A percentile compares a stretch with the other conserved stretches of the same genome.
Evolutionary conservation across 2,329 filamentous ascomycete species (phyloP).

Genomic region (Rutstroemia sp.): DNA sequence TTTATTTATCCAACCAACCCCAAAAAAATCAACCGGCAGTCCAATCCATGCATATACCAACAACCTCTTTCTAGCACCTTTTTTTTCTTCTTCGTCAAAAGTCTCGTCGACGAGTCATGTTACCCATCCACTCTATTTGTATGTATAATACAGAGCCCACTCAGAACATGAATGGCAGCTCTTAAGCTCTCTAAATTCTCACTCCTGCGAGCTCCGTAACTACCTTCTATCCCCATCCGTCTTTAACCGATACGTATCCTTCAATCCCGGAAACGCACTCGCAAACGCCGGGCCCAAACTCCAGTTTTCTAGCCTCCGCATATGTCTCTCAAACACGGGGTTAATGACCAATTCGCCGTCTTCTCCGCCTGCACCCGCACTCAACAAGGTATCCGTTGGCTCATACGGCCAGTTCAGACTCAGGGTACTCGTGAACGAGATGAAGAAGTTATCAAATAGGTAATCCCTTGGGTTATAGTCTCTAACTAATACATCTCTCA

Average conservation of each 20-base stretch:
- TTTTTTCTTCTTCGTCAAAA: no score
- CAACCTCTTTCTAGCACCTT: no score
- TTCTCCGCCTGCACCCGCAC: constrained; percentile 48
- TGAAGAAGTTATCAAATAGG: constrained; percentile 74
- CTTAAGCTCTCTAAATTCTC: no score
- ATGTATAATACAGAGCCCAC: no score
- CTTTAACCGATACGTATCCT: constrained; percentile 33
- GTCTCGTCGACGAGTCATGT: no score
- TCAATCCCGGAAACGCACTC: constrained; percentile 53
- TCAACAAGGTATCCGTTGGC: constrained; percentile 59
- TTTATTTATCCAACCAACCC: no score
- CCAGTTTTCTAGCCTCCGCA: constrained; percentile 74
- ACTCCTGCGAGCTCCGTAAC: not conserved
- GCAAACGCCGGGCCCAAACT: constrained; percentile 64
- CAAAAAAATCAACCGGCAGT: no score
- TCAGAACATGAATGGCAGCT: no score
- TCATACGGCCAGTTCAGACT: constrained; percentile 82
- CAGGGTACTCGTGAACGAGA: constrained; percentile 70
- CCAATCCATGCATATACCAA: no score
- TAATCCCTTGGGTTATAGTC: constrained; percentile 43
- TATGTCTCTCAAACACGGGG: constrained; percentile 76
- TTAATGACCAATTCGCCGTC: constrained; percentile 65
- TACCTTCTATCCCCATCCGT: constrained; percentile 20
- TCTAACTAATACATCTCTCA: constrained; percentile 60
- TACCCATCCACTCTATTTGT: no score